These are phyloP conservation scores for Talaromyces verruculosus DNA, from an alignment of 2,329 filamentous ascomycete genomes.

Conservation along the genomic window DNA sequence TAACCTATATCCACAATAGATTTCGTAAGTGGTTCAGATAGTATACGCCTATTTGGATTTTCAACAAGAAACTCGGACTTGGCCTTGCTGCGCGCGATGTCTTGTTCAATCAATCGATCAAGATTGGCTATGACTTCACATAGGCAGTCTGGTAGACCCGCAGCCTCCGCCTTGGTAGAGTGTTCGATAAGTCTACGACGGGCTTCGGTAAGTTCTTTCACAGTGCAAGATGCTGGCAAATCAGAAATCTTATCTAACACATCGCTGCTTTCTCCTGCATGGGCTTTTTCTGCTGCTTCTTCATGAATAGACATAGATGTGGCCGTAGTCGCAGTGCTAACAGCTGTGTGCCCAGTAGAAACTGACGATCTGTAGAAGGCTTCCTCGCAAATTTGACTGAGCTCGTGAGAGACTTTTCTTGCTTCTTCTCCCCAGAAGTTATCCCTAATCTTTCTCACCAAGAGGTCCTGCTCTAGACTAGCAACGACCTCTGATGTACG, in stretches of 20 bases:
- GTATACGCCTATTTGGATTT: conserved; percentile 11
- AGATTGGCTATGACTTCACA: conserved; percentile 62
- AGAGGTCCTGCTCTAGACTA: conserved; percentile 29
- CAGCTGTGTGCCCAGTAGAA: conserved; percentile 50
- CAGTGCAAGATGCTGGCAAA: conserved; percentile 51
- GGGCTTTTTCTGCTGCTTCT: conserved; percentile 15
- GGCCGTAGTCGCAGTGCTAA: conserved; percentile 54
- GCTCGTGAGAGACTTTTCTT: conserved; percentile 76
- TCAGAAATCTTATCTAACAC: conserved; percentile 22
- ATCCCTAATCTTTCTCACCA: conserved; percentile 44
- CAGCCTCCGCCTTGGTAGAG: conserved; percentile 46
- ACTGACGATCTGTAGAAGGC: conserved; percentile 75
- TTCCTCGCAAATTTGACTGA: conserved; percentile 87
- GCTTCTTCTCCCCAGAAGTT: conserved; percentile 72
- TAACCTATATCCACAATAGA: conserved; percentile 26
- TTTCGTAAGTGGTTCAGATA: conserved; percentile 26
- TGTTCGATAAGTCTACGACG: conserved; percentile 58
- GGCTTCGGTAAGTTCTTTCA: conserved; percentile 58
- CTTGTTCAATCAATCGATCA: conserved; percentile 55
- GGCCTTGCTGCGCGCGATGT: conserved; percentile 25
- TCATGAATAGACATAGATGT: conserved; percentile 44
- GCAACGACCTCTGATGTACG: conserved; percentile 34
- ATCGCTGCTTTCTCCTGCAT: neutral
- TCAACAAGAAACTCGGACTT: conserved; percentile 13
- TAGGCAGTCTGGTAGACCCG: conserved; percentile 52